Conservation (phyloP, 176 grass and related monocot genomes). For the Oryza meyeriana region DNA sequence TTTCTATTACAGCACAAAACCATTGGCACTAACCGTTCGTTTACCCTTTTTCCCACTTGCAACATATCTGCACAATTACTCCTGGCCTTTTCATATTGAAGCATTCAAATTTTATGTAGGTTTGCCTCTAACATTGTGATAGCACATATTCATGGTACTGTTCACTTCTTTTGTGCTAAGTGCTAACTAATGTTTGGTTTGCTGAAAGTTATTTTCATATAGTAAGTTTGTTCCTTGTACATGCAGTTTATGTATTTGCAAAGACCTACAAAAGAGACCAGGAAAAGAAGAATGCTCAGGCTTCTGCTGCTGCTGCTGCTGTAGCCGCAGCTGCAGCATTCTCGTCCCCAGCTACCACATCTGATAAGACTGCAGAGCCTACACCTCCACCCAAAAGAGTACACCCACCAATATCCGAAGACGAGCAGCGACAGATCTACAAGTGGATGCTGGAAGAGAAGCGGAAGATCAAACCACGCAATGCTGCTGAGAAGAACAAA, state of each 20-base stretch:
- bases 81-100: neutral
- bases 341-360: neutral
- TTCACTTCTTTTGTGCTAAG: neutral
- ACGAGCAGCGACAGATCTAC: constrained; percentile 69
- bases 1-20: neutral
- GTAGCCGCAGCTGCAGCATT: constrained; percentile 20
- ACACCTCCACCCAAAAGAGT: constrained; percentile 37
- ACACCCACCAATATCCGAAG: constrained; percentile 56
- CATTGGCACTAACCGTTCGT: neutral
- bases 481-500: constrained; percentile 61
- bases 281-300: constrained; percentile 48
- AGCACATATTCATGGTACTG: neutral
- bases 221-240: constrained; percentile 3
- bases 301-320: constrained; percentile 9
- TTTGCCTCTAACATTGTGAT: neutral
- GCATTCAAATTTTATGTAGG: neutral
- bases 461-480: constrained; percentile 61
- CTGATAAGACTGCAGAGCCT: constrained; percentile 35
- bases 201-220: neutral
- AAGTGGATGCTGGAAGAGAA: constrained; percentile 95
- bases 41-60: neutral
- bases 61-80: neutral
- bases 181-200: neutral
- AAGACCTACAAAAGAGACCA: constrained; percentile 59
- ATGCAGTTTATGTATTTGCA: constrained; percentile 76